Conservation (phyloP, 768 basidiomycete genomes). For the Saitozyma podzolica region DNA sequence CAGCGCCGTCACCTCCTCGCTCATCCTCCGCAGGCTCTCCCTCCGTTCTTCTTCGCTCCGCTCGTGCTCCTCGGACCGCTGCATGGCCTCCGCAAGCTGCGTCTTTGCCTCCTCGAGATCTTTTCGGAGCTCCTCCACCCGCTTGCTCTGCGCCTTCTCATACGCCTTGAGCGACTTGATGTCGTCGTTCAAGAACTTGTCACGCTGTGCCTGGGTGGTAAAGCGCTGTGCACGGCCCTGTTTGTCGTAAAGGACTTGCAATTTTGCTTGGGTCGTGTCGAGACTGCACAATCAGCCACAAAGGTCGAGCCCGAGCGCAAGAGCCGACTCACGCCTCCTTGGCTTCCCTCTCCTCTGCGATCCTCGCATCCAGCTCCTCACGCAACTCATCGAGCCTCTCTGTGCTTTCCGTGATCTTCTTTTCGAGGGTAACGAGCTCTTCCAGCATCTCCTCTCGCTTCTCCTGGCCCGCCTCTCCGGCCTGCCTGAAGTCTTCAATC, state of each 20-base stretch:
- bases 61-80: slow-evolving; percentile 57
- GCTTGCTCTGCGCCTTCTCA: slow-evolving; percentile 58
- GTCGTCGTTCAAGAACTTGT: slow-evolving; percentile 76
- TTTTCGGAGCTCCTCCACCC: slow-evolving; percentile 58
- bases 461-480: slow-evolving; percentile 66
- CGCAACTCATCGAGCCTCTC: slow-evolving; percentile 62
- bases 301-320: slow-evolving; percentile 1
- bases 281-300: slow-evolving; percentile 54
- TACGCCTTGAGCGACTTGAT: slow-evolving; percentile 69
- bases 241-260: slow-evolving; percentile 79
- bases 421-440: slow-evolving; percentile 66
- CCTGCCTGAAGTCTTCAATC: slow-evolving; percentile 71
- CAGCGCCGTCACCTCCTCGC: slow-evolving; percentile 59
- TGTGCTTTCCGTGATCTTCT: slow-evolving; percentile 67
- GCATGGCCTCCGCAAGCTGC: slow-evolving; percentile 57
- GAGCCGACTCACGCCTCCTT: slow-evolving; percentile 57
- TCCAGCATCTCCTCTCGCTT: slow-evolving; percentile 64
- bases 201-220: slow-evolving; percentile 76
- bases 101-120: slow-evolving; percentile 41
- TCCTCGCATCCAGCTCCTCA: slow-evolving; percentile 67
- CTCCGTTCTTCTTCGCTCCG: slow-evolving; percentile 64
- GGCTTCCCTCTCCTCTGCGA: slow-evolving; percentile 55
- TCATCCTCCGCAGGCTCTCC: slow-evolving; percentile 58
- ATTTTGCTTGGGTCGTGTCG: slow-evolving; percentile 70
- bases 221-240: slow-evolving; percentile 87